Percentiles rank a stretch among this genome's conserved stretches.
phyloP scores from a whole-genome alignment of 768 basidiomycete species.

The Daedaleopsis sinensis region DNA sequence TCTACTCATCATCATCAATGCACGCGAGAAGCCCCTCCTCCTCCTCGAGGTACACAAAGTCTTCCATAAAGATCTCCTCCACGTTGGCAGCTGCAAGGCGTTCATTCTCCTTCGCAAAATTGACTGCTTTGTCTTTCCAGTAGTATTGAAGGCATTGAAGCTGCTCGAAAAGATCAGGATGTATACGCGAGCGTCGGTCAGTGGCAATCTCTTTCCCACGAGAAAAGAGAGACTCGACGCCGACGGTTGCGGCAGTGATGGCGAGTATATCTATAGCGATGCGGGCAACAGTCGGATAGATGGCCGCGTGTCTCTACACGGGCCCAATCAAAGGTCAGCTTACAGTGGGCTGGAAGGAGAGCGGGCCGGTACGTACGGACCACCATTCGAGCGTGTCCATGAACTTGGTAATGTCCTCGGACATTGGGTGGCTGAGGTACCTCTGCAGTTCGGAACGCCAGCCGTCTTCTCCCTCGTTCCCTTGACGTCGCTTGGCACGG shows the following conservation, averaged over 20 bases:
- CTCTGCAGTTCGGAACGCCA: slow-evolving; percentile 10
- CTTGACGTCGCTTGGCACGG: neutral
- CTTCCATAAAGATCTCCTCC: too few species aligned
- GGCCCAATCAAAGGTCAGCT: too few species aligned
- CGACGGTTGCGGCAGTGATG: slow-evolving; percentile 15
- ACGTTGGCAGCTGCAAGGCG: too few species aligned
- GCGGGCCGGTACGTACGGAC: neutral
- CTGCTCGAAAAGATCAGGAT: slow-evolving; percentile 9
- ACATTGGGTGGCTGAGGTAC: slow-evolving; percentile 20
- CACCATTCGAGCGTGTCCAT: slow-evolving; percentile 22
- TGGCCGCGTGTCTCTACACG: neutral
- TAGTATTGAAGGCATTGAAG: slow-evolving; percentile 17
- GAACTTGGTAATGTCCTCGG: slow-evolving; percentile 15
- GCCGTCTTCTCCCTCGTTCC: slow-evolving; percentile 23
- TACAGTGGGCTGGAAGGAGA: too few species aligned
- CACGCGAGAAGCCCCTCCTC: too few species aligned
- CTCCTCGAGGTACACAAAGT: too few species aligned
- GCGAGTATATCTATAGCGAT: slow-evolving; percentile 18
- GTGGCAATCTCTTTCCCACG: slow-evolving; percentile 3
- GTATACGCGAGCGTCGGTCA: neutral
- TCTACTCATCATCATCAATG: too few species aligned
- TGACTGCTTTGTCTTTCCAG: slow-evolving; percentile 6
- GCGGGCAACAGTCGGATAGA: slow-evolving; percentile 10
- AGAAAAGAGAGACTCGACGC: slow-evolving; percentile 21
- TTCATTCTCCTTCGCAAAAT: neutral